phyloP scores from a whole-genome alignment of 345 rosid species.

The Excoecaria cochinchinensis region DNA sequence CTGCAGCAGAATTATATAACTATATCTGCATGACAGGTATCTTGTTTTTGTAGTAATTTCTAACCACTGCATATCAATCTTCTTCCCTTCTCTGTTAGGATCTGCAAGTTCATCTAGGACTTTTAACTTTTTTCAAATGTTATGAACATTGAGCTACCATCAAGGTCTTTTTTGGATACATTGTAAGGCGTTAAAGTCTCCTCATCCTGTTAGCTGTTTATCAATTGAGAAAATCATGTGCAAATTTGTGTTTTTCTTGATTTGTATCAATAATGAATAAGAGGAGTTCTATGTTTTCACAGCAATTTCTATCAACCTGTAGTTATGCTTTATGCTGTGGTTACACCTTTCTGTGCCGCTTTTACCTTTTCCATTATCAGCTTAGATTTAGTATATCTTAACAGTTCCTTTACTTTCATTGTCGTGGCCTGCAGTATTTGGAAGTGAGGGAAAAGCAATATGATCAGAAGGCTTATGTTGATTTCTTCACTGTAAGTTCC shows the following conservation, averaged over 20 bases:
- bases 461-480: slow-evolving; percentile 74
- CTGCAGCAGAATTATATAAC: not conserved
- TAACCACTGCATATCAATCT: not conserved
- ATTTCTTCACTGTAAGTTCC: slow-evolving; percentile 72
- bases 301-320: not conserved
- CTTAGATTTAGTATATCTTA: slow-evolving; percentile 3
- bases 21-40: not conserved
- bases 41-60: not conserved
- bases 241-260: too few species aligned
- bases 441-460: slow-evolving; percentile 95
- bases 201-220: not conserved
- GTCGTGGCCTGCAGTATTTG: slow-evolving; percentile 45
- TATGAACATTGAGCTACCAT: not conserved
- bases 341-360: not conserved
- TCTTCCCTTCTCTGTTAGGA: too few species aligned
- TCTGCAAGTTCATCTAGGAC: too few species aligned
- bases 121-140: too few species aligned
- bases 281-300: too few species aligned
- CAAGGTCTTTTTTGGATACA: not conserved
- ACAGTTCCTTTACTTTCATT: not conserved
- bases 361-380: not conserved
- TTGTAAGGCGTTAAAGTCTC: not conserved
- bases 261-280: too few species aligned
- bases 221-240: not conserved
- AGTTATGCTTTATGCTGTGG: not conserved